Percentiles rank a stretch among this genome's conserved stretches.
Conservation (phyloP, 352 stramenopile genomes). For the Phytophthora pluvialis region DNA sequence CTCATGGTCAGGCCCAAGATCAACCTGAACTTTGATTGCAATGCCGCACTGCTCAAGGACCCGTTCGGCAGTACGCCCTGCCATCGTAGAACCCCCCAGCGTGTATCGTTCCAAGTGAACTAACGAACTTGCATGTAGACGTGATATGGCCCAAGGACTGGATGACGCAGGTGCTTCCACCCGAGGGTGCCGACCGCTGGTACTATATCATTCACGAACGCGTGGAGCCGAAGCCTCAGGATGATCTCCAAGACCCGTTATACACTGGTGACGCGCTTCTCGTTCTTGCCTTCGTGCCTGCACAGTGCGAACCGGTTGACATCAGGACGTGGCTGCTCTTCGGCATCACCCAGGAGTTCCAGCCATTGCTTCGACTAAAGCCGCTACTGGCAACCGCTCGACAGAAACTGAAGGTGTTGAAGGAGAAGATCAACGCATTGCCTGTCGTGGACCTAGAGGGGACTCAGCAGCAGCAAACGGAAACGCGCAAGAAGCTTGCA, state of each 20-base stretch:
- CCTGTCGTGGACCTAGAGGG: slow-evolving; percentile 55
- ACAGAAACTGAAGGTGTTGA: slow-evolving; percentile 54
- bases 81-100: not conserved
- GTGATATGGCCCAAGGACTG: slow-evolving; percentile 81
- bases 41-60: slow-evolving; percentile 66
- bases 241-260: slow-evolving; percentile 64
- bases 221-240: slow-evolving; percentile 57
- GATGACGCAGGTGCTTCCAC: slow-evolving; percentile 63
- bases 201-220: slow-evolving; percentile 79
- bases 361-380: slow-evolving; percentile 47
- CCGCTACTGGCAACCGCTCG: slow-evolving; percentile 40
- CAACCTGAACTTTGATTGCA: slow-evolving; percentile 70
- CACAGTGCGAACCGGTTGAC: slow-evolving; percentile 57
- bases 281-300: slow-evolving; percentile 63
- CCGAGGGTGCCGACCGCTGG: slow-evolving; percentile 57
- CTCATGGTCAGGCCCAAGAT: slow-evolving; percentile 45
- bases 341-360: slow-evolving; percentile 63
- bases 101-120: not conserved
- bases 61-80: slow-evolving; percentile 60
- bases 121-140: slow-evolving; percentile 34
- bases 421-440: slow-evolving; percentile 59
- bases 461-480: slow-evolving; percentile 49
- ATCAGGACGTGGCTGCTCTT: slow-evolving; percentile 67
- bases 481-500: slow-evolving; percentile 64
- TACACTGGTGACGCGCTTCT: slow-evolving; percentile 60